A percentile compares a stretch with the other conserved stretches of the same genome.
These are phyloP conservation scores for Ophiocordyceps camponoti-leonardi DNA, from an alignment of 2,329 filamentous ascomycete genomes.

Conservation along the genomic window DNA sequence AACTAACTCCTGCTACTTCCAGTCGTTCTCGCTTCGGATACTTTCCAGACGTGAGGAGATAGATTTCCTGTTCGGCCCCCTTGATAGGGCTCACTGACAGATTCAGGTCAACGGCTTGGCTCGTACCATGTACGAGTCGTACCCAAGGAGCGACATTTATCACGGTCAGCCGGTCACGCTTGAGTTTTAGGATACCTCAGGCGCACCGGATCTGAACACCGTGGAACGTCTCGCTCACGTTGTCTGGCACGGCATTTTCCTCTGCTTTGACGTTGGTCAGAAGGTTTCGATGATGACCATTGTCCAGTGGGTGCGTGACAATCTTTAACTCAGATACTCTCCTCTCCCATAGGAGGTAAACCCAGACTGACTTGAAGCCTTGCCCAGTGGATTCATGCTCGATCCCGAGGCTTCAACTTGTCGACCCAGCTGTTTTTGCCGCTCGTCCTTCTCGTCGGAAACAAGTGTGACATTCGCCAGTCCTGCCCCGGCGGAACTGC, in stretches of 20 bases:
- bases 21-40: constrained; percentile 20
- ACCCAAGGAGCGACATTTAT: constrained; percentile 11
- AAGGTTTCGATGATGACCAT: constrained; percentile 16
- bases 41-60: constrained; percentile 17
- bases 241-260: constrained; percentile 18
- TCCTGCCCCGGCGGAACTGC: constrained; percentile 6
- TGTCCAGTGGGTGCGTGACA: constrained; percentile 15
- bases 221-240: constrained; percentile 17
- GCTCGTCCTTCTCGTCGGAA: constrained; percentile 14
- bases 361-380: background rate
- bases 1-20: background rate
- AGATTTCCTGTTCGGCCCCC: background rate
- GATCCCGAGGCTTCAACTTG: constrained; percentile 8
- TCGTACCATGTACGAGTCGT: constrained; percentile 18
- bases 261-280: constrained; percentile 21
- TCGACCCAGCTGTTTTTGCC: constrained; percentile 3
- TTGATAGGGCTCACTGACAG: background rate
- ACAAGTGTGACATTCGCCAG: constrained; percentile 15
- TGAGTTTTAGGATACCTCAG: constrained; percentile 23
- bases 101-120: constrained; percentile 9
- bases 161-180: constrained; percentile 10
- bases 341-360: background rate
- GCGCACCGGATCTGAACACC: constrained; percentile 17
- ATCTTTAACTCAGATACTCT: background rate
- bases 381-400: background rate